Percentiles rank a stretch among this genome's conserved stretches.
These are phyloP conservation scores for Arabidopsis hybrid DNA, from an alignment of 441 rosid species.

Conservation along the genomic window DNA sequence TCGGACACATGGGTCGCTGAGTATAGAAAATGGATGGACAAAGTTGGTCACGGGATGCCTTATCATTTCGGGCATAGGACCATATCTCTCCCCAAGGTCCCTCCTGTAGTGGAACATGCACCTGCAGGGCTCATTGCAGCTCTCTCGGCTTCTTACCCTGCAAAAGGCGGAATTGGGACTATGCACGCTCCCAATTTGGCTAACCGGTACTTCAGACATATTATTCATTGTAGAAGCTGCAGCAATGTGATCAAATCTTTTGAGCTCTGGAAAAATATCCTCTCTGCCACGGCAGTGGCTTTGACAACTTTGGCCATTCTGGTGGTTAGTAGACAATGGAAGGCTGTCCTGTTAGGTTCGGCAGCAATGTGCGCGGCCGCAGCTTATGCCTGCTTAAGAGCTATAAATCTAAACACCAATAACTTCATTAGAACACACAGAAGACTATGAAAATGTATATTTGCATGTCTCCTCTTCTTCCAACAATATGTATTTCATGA, in stretches of 20 bases:
- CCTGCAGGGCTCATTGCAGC: constrained; percentile 86
- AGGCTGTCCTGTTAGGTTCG: constrained; percentile 56
- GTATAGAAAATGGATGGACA: constrained; percentile 97
- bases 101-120: constrained; percentile 89
- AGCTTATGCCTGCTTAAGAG: constrained; percentile 67
- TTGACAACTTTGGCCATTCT: constrained; percentile 71
- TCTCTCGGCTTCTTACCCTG: constrained; percentile 75
- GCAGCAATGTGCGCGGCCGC: constrained; percentile 65
- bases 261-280: constrained; percentile 63
- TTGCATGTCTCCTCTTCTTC: constrained; percentile 18
- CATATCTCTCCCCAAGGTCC: constrained; percentile 66
- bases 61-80: constrained; percentile 88
- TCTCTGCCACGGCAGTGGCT: constrained; percentile 55
- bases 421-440: constrained; percentile 88
- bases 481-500: constrained; percentile 19
- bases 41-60: constrained; percentile 98
- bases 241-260: constrained; percentile 63
- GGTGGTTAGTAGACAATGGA: constrained; percentile 71
- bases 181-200: constrained; percentile 84
- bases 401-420: constrained; percentile 71
- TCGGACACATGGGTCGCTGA: constrained; percentile 93
- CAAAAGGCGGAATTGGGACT: constrained; percentile 78
- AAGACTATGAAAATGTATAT: constrained; percentile 56
- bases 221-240: constrained; percentile 87
- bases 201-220: constrained; percentile 79